These are phyloP conservation scores for Hypoxylon sp. DNA, from an alignment of 2,329 filamentous ascomycete genomes.

Conservation along the genomic window DNA sequence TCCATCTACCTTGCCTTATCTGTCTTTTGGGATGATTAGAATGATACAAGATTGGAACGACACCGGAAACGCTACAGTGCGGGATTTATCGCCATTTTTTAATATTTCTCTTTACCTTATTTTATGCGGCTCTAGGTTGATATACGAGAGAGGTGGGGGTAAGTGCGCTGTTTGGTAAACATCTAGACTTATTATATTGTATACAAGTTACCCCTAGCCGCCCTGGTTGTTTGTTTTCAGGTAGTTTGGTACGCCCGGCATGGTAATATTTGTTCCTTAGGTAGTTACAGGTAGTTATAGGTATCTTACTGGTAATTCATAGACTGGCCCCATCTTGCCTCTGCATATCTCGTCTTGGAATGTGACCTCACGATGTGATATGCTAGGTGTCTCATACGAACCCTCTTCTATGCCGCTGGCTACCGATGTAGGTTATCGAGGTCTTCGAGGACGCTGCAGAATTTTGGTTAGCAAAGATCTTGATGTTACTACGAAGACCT, in stretches of 20 bases:
- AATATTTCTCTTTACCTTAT: background rate
- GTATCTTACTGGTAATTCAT: slow-evolving; percentile 37
- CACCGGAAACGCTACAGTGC: slow-evolving; percentile 1
- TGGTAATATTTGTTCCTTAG: slow-evolving; percentile 35
- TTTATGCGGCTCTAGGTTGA: slow-evolving; percentile 1
- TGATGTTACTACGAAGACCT: slow-evolving; percentile 38
- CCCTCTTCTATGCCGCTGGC: too few species aligned
- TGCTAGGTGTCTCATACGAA: background rate
- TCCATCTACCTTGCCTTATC: background rate
- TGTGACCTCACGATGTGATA: background rate
- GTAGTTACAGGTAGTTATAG: slow-evolving; percentile 35
- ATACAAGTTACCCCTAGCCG: slow-evolving; percentile 32
- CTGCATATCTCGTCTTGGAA: background rate
- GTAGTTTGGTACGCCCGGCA: slow-evolving; percentile 5
- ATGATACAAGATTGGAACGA: slow-evolving; percentile 21
- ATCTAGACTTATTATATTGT: slow-evolving; percentile 36
- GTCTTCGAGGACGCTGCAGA: too few species aligned
- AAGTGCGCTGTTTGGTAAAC: slow-evolving; percentile 11
- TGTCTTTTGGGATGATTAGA: slow-evolving; percentile 17
- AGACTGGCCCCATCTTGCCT: slow-evolving; percentile 22
- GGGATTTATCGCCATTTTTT: slow-evolving; percentile 12
- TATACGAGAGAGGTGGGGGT: slow-evolving; percentile 17
- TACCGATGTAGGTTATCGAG: background rate
- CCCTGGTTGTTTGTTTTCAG: slow-evolving; percentile 7
- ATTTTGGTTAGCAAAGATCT: background rate